phyloP scores from a whole-genome alignment of 352 stramenopile species.

The Stephanocyclus meneghinianus region DNA sequence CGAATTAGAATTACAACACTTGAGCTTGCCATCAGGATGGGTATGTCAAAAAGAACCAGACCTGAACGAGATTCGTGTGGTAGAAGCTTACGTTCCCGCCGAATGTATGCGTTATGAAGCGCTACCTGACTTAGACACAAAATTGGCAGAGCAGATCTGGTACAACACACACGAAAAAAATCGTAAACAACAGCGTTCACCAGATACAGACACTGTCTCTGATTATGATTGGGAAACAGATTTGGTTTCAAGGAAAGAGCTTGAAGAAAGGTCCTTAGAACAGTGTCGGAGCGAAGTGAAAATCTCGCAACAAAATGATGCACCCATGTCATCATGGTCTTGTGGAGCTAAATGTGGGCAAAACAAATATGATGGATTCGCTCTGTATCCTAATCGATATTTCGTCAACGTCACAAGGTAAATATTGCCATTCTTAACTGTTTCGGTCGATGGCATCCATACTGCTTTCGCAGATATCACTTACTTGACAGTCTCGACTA shows the following conservation, averaged over 20 bases:
- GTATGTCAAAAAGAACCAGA: constrained; percentile 16
- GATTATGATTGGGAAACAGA: constrained; percentile 11
- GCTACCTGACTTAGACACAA: constrained; percentile 10
- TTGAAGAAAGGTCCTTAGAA: background rate
- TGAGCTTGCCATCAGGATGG: constrained; percentile 25
- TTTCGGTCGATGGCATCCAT: no score
- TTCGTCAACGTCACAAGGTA: constrained; percentile 56
- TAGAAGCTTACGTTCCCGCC: constrained; percentile 40
- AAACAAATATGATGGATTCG: constrained; percentile 24
- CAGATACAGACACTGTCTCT: constrained; percentile 1
- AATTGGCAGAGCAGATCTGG: constrained; percentile 16
- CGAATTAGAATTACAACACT: constrained; percentile 30
- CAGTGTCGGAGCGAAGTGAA: constrained; percentile 26
- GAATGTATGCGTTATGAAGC: constrained; percentile 38
- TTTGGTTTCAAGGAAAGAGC: background rate
- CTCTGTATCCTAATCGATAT: constrained; percentile 42
- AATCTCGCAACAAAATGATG: constrained; percentile 22
- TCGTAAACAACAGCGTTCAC: background rate
- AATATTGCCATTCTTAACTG: background rate
- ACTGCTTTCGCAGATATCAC: no score
- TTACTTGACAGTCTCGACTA: no score
- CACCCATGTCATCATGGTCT: constrained; percentile 5
- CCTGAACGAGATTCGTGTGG: constrained; percentile 4
- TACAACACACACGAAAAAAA: background rate
- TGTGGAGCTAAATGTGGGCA: constrained; percentile 34